Percentiles rank a stretch among this genome's conserved stretches.
phyloP scores from a whole-genome alignment of 1,284 basidiomycete species.

The Neonothopanus nambi region DNA sequence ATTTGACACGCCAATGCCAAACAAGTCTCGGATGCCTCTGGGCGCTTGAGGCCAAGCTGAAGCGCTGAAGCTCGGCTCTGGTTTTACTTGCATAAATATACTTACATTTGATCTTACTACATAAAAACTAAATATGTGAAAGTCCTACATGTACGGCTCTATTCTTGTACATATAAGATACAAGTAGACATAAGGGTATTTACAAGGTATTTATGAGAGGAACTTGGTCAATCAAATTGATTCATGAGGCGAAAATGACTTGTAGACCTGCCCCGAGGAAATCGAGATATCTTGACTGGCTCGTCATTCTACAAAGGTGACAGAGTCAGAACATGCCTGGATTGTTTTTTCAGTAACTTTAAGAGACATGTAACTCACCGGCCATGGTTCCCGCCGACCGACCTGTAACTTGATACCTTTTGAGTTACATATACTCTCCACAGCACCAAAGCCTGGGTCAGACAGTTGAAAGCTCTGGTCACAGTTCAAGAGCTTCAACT shows the following conservation, averaged over 20 bases:
- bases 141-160: too few relatives aligned
- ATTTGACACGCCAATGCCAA: too few relatives aligned
- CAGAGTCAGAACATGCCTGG: neutral
- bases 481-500: constrained; percentile 38
- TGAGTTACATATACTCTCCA: constrained; percentile 31
- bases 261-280: constrained; percentile 41
- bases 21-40: too few relatives aligned
- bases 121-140: too few relatives aligned
- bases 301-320: constrained; percentile 39
- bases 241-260: constrained; percentile 45
- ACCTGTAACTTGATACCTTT: constrained; percentile 31
- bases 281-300: constrained; percentile 34
- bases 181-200: too few relatives aligned
- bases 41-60: too few relatives aligned
- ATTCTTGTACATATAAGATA: too few relatives aligned
- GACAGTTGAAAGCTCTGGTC: constrained; percentile 24
- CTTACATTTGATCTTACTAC: too few relatives aligned
- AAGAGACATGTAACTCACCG: constrained; percentile 31
- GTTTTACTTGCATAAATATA: too few relatives aligned
- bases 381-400: constrained; percentile 33
- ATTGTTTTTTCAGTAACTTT: neutral
- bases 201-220: too few relatives aligned
- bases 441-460: constrained; percentile 23
- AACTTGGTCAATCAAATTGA: neutral
- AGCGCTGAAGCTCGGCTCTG: too few relatives aligned